Conservation (phyloP, 163 green algal genomes). For the Scenedesmus sp. region DNA sequence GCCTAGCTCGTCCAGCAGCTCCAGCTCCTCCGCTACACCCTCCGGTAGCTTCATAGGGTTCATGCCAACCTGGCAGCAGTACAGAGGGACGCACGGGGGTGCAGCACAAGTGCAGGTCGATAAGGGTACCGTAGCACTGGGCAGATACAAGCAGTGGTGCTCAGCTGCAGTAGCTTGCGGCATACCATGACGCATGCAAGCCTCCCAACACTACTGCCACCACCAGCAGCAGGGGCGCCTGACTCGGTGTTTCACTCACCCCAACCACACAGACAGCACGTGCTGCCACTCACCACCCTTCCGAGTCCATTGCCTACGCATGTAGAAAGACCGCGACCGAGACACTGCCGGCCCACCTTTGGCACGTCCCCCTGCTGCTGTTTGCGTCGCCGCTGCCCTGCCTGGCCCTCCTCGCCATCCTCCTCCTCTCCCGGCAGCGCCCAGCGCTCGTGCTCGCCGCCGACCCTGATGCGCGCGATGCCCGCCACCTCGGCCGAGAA, state of each 20-base stretch:
- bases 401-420: not conserved
- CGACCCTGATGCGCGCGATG: constrained; percentile 72
- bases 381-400: not conserved
- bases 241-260: too few species aligned
- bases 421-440: constrained; percentile 55
- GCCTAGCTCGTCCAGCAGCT: constrained; percentile 67
- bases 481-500: constrained; percentile 83
- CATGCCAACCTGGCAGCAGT: constrained; percentile 66
- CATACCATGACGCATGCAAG: too few species aligned
- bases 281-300: too few species aligned
- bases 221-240: too few species aligned
- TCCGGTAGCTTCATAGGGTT: constrained; percentile 76
- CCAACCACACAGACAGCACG: too few species aligned
- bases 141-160: not conserved
- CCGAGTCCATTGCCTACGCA: too few species aligned
- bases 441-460: constrained; percentile 82
- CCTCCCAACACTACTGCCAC: too few species aligned
- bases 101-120: too few species aligned
- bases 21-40: constrained; percentile 70
- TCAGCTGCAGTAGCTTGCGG: not conserved
- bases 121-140: too few species aligned
- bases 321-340: too few species aligned
- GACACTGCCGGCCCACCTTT: not conserved
- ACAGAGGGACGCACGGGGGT: too few species aligned
- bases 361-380: not conserved